Evolutionary conservation across 495 filamentous ascomycete genomes (phyloP).

Genomic region (Xylaria cubensis): DNA sequence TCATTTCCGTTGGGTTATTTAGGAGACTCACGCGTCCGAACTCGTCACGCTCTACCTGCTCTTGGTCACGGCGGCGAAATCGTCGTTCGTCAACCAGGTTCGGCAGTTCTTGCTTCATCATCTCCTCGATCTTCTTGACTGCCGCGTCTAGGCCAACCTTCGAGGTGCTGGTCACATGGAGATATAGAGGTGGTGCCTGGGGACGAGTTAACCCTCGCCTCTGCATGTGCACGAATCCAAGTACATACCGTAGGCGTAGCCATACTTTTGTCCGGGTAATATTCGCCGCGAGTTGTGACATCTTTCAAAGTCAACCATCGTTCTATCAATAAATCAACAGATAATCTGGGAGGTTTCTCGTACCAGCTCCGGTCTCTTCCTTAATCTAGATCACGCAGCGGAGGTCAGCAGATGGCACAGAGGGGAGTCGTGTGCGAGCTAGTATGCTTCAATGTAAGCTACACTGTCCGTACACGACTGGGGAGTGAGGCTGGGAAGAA

Average conservation of each 20-base stretch:
- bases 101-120: constrained; percentile 96
- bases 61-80: constrained; percentile 87
- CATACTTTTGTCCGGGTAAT: constrained; percentile 97
- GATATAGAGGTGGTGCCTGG: constrained; percentile 91
- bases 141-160: constrained; percentile 92
- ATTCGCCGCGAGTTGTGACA: constrained; percentile 97
- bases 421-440: constrained; percentile 73
- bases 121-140: constrained; percentile 81
- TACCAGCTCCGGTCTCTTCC: constrained; percentile 99
- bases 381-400: constrained; percentile 97
- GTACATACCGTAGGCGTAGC: constrained; percentile 83
- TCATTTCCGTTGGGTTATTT: background rate
- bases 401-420: constrained; percentile 98
- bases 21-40: constrained; percentile 77
- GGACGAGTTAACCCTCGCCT: constrained; percentile 22
- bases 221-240: background rate
- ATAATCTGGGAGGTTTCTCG: constrained; percentile 63
- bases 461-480: constrained; percentile 67
- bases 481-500: constrained; percentile 46
- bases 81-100: constrained; percentile 94
- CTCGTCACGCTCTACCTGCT: constrained; percentile 92
- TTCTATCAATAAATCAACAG: constrained; percentile 56
- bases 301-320: constrained; percentile 76
- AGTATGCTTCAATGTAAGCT: constrained; percentile 84
- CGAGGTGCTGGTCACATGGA: constrained; percentile 91